Evolutionary conservation across 140 eudicot species (phyloP).

Genomic region (Flaveria floridana): DNA sequence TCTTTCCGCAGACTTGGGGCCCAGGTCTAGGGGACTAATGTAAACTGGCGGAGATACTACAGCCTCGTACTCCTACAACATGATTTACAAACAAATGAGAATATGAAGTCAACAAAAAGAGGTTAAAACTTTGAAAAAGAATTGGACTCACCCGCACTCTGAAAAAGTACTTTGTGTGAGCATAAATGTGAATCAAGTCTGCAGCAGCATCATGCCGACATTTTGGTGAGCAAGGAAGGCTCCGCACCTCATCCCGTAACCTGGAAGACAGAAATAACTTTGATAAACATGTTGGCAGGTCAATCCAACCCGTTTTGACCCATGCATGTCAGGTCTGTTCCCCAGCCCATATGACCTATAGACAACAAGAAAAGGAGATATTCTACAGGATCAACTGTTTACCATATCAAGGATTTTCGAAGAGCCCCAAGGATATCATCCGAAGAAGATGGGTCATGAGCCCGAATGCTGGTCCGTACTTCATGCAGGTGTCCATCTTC

Average conservation of each 20-base stretch:
- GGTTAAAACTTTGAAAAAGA: not conserved
- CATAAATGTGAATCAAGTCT: slow-evolving; percentile 86
- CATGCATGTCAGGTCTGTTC: not conserved
- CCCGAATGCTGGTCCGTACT: slow-evolving; percentile 60
- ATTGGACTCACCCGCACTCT: slow-evolving; percentile 58
- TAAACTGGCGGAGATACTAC: slow-evolving; percentile 82
- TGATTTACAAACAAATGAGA: slow-evolving; percentile 5
- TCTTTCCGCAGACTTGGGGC: slow-evolving; percentile 79
- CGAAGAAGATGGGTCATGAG: slow-evolving; percentile 78
- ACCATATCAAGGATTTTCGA: slow-evolving; percentile 77
- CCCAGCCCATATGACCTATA: not conserved
- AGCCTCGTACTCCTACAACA: slow-evolving; percentile 70
- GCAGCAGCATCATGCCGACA: slow-evolving; percentile 99
- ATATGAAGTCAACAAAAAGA: not conserved
- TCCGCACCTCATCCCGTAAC: slow-evolving; percentile 93
- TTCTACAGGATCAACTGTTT: slow-evolving; percentile 21
- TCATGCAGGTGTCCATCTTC: slow-evolving; percentile 59
- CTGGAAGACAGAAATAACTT: slow-evolving; percentile 36
- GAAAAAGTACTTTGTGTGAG: slow-evolving; percentile 75
- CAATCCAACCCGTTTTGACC: not conserved
- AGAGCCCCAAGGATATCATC: slow-evolving; percentile 62
- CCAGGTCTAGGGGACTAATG: slow-evolving; percentile 92
- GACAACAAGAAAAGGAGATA: slow-evolving; percentile 5
- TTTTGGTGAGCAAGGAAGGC: slow-evolving; percentile 73
- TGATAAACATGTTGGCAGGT: not conserved